A percentile compares a stretch with the other conserved stretches of the same genome.
Evolutionary conservation across 2,329 filamentous ascomycete species (phyloP).

Genomic region (Colletotrichum sp.): DNA sequence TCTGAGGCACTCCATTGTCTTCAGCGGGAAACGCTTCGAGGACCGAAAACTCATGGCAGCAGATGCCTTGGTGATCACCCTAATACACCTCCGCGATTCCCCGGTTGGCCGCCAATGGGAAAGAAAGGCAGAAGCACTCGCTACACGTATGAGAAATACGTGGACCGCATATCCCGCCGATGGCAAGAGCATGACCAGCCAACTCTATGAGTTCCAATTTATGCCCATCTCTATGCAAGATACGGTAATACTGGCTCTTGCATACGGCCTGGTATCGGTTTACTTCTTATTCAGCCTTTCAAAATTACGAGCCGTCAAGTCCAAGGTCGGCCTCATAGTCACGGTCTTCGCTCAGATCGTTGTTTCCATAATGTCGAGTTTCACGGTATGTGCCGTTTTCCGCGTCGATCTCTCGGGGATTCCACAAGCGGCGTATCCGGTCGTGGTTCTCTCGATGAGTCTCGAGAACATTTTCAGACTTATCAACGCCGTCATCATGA

Average conservation of each 20-base stretch:
- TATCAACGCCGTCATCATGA: conserved; percentile 78
- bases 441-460: conserved; percentile 78
- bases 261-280: conserved; percentile 66
- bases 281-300: conserved; percentile 73
- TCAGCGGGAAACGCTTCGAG: conserved; percentile 80
- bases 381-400: conserved; percentile 78
- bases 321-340: conserved; percentile 72
- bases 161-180: conserved; percentile 72
- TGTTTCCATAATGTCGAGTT: conserved; percentile 78
- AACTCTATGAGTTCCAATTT: conserved; percentile 81
- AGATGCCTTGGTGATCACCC: conserved; percentile 79
- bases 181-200: conserved; percentile 57
- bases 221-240: conserved; percentile 74
- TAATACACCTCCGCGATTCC: conserved; percentile 72
- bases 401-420: conserved; percentile 78
- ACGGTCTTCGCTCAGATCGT: conserved; percentile 74
- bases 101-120: conserved; percentile 71
- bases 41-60: conserved; percentile 71
- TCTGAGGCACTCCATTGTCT: conserved; percentile 78
- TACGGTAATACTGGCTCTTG: conserved; percentile 65
- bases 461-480: conserved; percentile 80
- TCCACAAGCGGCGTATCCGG: conserved; percentile 75
- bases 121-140: conserved; percentile 58
- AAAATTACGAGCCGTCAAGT: conserved; percentile 77
- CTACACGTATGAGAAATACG: conserved; percentile 50